phyloP scores from a whole-genome alignment of 352 stramenopile species.

The Pythium myriotylum region DNA sequence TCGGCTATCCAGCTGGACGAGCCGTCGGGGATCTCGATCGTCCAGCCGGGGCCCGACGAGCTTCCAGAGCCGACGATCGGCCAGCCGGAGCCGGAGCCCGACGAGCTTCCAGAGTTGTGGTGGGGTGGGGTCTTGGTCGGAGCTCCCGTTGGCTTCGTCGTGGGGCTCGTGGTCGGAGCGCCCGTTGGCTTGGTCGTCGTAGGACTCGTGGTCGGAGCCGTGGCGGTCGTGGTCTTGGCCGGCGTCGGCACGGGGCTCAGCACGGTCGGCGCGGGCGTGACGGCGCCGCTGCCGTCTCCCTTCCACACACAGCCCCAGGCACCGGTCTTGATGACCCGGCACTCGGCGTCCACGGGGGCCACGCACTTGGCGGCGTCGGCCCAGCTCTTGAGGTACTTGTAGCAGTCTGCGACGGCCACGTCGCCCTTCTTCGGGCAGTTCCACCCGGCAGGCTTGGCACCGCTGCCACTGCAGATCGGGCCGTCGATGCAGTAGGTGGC shows the following conservation, averaged over 20 bases:
- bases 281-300: neutral
- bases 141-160: too few relatives aligned
- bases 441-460: conserved; percentile 38
- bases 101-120: neutral
- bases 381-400: conserved; percentile 55
- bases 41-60: neutral
- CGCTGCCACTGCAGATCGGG: conserved; percentile 62
- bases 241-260: conserved; percentile 3
- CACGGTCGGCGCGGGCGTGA: neutral
- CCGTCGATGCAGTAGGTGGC: conserved; percentile 75
- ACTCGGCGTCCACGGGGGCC: conserved; percentile 51
- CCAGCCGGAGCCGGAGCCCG: neutral
- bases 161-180: neutral
- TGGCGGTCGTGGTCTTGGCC: neutral
- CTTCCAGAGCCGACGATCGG: neutral
- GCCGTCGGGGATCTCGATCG: conserved; percentile 1
- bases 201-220: neutral
- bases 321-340: conserved; percentile 62
- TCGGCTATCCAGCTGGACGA: neutral
- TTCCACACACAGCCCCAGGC: conserved; percentile 69
- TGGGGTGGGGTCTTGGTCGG: too few relatives aligned
- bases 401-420: conserved; percentile 59
- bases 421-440: conserved; percentile 64
- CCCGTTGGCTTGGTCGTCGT: neutral
- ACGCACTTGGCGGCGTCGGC: conserved; percentile 46